These are phyloP conservation scores for Fomes fomentarius DNA, from an alignment of 1,284 basidiomycete genomes.

Conservation along the genomic window DNA sequence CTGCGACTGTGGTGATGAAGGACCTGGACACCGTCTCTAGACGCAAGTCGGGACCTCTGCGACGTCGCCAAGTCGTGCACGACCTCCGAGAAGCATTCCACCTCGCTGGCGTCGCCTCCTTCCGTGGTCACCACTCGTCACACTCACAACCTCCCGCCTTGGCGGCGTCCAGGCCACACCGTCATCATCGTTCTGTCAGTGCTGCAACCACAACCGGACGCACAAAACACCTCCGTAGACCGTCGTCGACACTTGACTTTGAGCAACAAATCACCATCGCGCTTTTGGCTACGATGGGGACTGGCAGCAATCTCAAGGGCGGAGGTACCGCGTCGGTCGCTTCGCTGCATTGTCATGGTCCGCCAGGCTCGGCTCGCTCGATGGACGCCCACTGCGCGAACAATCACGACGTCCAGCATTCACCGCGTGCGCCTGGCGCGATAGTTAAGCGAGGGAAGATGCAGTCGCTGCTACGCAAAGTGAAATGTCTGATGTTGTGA, in stretches of 20 bases:
- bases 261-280: slow-evolving; percentile 27
- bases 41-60: slow-evolving; percentile 7
- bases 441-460: not conserved
- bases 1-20: not conserved
- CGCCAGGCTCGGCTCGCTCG: not conserved
- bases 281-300: slow-evolving; percentile 22
- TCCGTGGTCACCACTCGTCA: not conserved
- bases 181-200: too few relatives aligned
- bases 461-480: slow-evolving; percentile 1
- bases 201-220: too few relatives aligned
- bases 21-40: not conserved
- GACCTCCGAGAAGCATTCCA: slow-evolving; percentile 23
- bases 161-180: not conserved
- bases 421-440: not conserved
- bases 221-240: too few relatives aligned
- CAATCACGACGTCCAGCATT: too few relatives aligned
- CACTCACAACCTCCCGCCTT: not conserved
- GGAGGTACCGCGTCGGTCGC: not conserved
- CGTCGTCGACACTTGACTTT: slow-evolving; percentile 14
- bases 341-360: not conserved
- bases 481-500: slow-evolving; percentile 4
- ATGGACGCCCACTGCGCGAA: too few relatives aligned
- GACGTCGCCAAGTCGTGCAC: slow-evolving; percentile 16
- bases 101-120: not conserved
- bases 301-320: not conserved